Evolutionary conservation across 805 yeast species (phyloP), one percentile per base, ranked within the genome.

Genomic region (Komagataella pseudopastoris): DNA sequence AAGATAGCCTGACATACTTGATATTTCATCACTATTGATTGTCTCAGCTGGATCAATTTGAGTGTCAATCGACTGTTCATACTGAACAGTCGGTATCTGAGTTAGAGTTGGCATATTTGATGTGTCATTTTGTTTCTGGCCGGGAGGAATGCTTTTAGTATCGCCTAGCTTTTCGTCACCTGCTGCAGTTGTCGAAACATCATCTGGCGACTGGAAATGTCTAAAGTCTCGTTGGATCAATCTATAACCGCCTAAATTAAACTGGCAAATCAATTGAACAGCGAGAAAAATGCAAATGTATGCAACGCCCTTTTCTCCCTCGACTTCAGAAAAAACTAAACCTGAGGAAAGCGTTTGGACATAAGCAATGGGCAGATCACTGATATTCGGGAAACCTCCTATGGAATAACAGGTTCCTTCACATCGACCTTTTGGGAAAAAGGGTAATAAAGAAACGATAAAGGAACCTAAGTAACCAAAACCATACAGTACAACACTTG

Each of bases 281-380:
- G 88, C 83, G 47, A 83, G 70, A 58, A 84, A 85, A 39, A 89
- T 82, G 59, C 89, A 83, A 18, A 86, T 83, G 64, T 85, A 87
- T 0, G 96, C 93, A 23, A 85, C 83, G 23, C 96, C 97, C 57
- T 76, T 75, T 51, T 78, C 73, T 44, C 87, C 88, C 54, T 85
- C 80, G 3, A 65, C 75, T 14, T 70, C 59, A 0, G 82, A 69
- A 58, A 89, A 82, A 6, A 75, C 68, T 1, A 78, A 70, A 1
- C 88, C 81, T 14, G 77, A 73, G 23, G 85, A 82, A 60, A 88
- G 67, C 2, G 91, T 83, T 59, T 83, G 88, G 44, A 82, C 63
- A 57, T 88, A 88, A 0, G 96, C 95, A 57, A 88, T 85, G 0
- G 96, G 96, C 52, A 88, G 71, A 66, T 88, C 96, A 14, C 89